Evolutionary conservation across 495 filamentous ascomycete species (phyloP).

Genomic region (Penicillium roqueforti): DNA sequence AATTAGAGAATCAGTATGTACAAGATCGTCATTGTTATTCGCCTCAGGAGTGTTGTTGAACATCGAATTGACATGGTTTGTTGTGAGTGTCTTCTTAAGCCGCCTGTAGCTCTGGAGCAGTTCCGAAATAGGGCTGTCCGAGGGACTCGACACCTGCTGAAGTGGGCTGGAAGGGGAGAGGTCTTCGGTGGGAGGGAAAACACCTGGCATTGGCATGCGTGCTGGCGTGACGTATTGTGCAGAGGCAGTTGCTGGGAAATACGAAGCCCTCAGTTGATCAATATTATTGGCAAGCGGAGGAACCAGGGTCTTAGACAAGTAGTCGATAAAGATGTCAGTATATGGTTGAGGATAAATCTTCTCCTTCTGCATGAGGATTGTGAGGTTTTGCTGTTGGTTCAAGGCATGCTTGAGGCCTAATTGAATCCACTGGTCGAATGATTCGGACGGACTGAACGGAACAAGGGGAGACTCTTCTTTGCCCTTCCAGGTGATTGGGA

Average conservation of each 20-base stretch:
- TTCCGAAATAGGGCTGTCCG: constrained; percentile 55
- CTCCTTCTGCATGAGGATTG: constrained; percentile 41
- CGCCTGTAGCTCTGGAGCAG: constrained; percentile 77
- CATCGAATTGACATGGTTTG: constrained; percentile 61
- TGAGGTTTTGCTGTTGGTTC: constrained; percentile 33
- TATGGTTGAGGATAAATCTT: constrained; percentile 35
- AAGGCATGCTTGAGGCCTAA: constrained; percentile 30
- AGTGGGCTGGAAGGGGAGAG: constrained; percentile 28
- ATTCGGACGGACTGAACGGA: constrained; percentile 49
- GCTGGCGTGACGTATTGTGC: constrained; percentile 25
- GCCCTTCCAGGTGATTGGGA: constrained; percentile 93
- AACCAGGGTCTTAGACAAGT: constrained; percentile 58
- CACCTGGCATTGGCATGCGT: constrained; percentile 46
- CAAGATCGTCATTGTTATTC: constrained; percentile 46
- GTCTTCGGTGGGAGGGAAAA: constrained; percentile 41
- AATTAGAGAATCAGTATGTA: constrained; percentile 65
- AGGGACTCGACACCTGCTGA: constrained; percentile 33
- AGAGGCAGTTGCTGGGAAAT: constrained; percentile 25
- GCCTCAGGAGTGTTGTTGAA: constrained; percentile 41
- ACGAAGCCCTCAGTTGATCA: constrained; percentile 38
- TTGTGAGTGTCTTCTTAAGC: constrained; percentile 68
- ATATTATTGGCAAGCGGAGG: constrained; percentile 57
- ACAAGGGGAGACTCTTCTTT: constrained; percentile 79
- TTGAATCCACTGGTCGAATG: constrained; percentile 58
- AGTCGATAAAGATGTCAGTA: constrained; percentile 59